Evolutionary conservation across 164 flowering plant species (phyloP).

Genomic region (Macadamia tetraphylla): DNA sequence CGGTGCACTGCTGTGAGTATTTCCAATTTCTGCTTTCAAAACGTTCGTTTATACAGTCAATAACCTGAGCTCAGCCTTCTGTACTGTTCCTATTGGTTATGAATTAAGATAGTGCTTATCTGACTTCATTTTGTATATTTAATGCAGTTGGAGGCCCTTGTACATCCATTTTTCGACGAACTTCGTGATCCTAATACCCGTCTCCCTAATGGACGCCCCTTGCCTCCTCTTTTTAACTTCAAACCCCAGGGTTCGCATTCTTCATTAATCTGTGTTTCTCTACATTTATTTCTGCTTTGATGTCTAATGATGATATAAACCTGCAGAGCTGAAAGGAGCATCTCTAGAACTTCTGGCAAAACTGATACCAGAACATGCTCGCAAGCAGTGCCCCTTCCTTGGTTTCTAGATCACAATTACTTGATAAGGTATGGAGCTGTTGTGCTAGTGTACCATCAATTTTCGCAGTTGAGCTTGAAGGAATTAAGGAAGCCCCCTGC

Average conservation of each 20-base stretch:
- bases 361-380: conserved; percentile 32
- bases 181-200: conserved; percentile 33
- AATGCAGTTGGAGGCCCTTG: conserved; percentile 28
- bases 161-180: conserved; percentile 33
- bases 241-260: conserved; percentile 26
- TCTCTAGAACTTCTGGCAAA: conserved; percentile 27
- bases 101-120: not conserved
- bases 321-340: conserved; percentile 32
- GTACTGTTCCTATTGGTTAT: not conserved
- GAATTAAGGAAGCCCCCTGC: not conserved
- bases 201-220: conserved; percentile 34
- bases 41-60: not conserved
- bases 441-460: conserved; percentile 4
- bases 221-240: conserved; percentile 35
- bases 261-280: no score
- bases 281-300: no score
- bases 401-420: conserved; percentile 20
- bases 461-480: not conserved
- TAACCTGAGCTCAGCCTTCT: not conserved
- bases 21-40: not conserved
- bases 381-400: conserved; percentile 33
- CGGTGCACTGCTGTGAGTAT: conserved; percentile 61
- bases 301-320: not conserved
- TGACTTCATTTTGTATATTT: not conserved
- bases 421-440: conserved; percentile 2